Conservation (phyloP, 208 protist species). For the Sergeia podlipaevii region DNA sequence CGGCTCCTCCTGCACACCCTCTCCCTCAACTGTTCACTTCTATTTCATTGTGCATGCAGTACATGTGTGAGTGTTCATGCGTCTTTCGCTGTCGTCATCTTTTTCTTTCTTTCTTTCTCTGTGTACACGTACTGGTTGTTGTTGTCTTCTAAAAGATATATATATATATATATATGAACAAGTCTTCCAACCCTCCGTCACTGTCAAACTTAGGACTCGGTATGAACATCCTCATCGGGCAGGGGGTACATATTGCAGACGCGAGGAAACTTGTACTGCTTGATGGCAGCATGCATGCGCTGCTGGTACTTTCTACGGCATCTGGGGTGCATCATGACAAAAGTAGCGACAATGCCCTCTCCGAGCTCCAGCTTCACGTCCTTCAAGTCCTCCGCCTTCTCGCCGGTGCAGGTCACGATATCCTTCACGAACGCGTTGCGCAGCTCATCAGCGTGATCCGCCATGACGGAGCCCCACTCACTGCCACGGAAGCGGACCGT, state of each 20-base stretch:
- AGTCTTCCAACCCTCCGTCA: too few relatives aligned
- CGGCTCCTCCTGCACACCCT: too few relatives aligned
- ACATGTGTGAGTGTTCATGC: too few relatives aligned
- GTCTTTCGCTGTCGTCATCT: too few relatives aligned
- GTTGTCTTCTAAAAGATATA: too few relatives aligned
- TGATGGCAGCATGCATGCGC: constrained; percentile 29
- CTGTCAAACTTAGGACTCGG: too few relatives aligned
- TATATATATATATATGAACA: too few relatives aligned
- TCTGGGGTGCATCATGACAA: constrained; percentile 27
- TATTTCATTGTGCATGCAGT: too few relatives aligned
- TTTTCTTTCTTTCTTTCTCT: too few relatives aligned
- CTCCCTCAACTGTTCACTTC: too few relatives aligned
- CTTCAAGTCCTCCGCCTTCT: constrained; percentile 24
- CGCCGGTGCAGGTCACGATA: constrained; percentile 17
- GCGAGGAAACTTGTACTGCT: constrained; percentile 34
- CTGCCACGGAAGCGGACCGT: constrained; percentile 50
- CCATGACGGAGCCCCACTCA: constrained; percentile 34
- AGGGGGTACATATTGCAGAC: constrained; percentile 25
- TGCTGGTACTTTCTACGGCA: constrained; percentile 17
- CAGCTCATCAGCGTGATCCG: constrained; percentile 11
- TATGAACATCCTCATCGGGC: background rate
- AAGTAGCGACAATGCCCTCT: constrained; percentile 37
- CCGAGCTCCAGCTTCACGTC: constrained; percentile 27
- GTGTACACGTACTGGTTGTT: too few relatives aligned
- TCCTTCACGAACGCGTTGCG: constrained; percentile 31